phyloP scores from a whole-genome alignment of 805 yeast species.

The Cyberlindnera misumaiensis region DNA sequence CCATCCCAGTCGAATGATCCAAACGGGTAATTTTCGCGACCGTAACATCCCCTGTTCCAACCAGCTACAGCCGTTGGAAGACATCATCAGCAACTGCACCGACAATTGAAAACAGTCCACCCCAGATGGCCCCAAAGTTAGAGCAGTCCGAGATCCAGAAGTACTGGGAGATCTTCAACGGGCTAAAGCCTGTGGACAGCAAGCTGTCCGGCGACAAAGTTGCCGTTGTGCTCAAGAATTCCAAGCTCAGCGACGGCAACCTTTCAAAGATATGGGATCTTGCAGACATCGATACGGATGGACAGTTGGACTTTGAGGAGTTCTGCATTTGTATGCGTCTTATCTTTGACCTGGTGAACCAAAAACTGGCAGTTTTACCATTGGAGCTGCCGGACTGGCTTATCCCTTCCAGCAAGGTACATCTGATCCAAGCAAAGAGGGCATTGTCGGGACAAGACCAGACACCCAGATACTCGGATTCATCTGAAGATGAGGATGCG shows the following conservation, averaged over 20 bases:
- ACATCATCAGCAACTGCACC: background rate
- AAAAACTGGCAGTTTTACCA: constrained; percentile 57
- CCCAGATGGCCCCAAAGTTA: constrained; percentile 45
- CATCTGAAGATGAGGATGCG: constrained; percentile 46
- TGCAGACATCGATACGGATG: constrained; percentile 90
- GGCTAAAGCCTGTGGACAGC: constrained; percentile 75
- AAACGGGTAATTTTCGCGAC: too few species aligned
- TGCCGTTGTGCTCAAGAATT: constrained; percentile 79
- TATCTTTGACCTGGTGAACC: constrained; percentile 85
- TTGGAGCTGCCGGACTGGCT: constrained; percentile 81
- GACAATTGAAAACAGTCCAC: background rate
- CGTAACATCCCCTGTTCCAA: too few species aligned
- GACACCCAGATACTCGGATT: constrained; percentile 35
- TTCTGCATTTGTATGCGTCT: constrained; percentile 96
- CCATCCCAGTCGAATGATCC: too few species aligned
- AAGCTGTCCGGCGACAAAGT: constrained; percentile 81
- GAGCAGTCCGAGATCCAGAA: constrained; percentile 96
- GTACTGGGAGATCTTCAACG: constrained; percentile 96
- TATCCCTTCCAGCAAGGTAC: constrained; percentile 83
- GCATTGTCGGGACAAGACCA: constrained; percentile 33
- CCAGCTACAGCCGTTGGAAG: too few species aligned
- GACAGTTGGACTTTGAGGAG: constrained; percentile 90
- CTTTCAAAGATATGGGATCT: constrained; percentile 84
- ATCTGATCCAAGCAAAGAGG: constrained; percentile 74
- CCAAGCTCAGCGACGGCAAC: constrained; percentile 72